Percentiles rank a stretch among this genome's conserved stretches.
phyloP scores from a whole-genome alignment of 2,329 filamentous ascomycete species.

The Pseudogymnoascus pannorum region DNA sequence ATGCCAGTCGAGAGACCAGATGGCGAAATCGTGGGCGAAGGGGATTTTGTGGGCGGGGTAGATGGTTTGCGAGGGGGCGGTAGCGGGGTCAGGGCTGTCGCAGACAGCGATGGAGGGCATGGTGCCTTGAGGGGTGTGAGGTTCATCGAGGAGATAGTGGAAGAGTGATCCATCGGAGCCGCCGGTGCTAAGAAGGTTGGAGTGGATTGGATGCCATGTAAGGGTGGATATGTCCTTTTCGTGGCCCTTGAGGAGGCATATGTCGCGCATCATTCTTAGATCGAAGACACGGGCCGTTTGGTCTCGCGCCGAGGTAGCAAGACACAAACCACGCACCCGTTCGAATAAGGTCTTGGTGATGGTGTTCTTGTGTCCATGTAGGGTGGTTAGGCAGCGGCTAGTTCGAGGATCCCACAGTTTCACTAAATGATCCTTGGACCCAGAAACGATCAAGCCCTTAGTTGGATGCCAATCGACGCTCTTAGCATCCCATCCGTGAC shows the following conservation, averaged over 20 bases:
- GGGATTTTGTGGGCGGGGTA: conserved; percentile 82
- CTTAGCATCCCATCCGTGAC: conserved; percentile 98
- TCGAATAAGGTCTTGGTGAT: conserved; percentile 92
- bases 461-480: conserved; percentile 96
- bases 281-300: conserved; percentile 92
- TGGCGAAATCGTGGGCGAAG: conserved; percentile 87
- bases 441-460: conserved; percentile 88
- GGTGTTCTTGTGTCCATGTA: conserved; percentile 96
- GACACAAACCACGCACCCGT: conserved; percentile 70
- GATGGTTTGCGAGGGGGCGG: conserved; percentile 80
- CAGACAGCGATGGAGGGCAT: conserved; percentile 71
- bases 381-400: conserved; percentile 80
- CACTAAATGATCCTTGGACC: conserved; percentile 94
- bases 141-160: conserved; percentile 94
- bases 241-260: conserved; percentile 85
- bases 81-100: conserved; percentile 71
- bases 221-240: conserved; percentile 94
- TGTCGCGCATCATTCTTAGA: conserved; percentile 95
- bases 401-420: conserved; percentile 98
- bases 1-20: conserved; percentile 98
- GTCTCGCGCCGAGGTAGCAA: conserved; percentile 89
- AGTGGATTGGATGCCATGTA: conserved; percentile 88
- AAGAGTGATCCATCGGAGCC: conserved; percentile 83
- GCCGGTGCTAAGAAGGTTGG: conserved; percentile 81
- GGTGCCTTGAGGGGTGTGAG: conserved; percentile 72